Conservation (phyloP, 140 eudicot genomes). For the Senecio squalidus region DNA sequence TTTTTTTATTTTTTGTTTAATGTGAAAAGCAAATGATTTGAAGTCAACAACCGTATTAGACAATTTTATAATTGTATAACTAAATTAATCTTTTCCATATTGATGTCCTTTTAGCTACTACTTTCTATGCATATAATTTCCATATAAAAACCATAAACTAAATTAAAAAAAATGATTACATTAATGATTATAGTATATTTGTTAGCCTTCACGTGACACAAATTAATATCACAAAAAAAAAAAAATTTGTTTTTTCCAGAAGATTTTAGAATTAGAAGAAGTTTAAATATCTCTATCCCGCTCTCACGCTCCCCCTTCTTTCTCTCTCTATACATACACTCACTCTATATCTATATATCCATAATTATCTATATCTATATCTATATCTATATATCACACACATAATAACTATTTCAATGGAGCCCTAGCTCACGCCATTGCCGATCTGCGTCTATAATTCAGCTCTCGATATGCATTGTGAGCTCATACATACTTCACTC, state of each 20-base stretch:
- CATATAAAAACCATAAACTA: too few species aligned
- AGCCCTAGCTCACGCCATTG: constrained; percentile 34
- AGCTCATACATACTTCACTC: constrained; percentile 12
- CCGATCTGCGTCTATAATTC: background rate
- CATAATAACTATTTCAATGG: background rate
- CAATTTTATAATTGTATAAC: too few species aligned
- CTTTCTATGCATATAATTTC: too few species aligned
- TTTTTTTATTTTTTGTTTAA: too few species aligned
- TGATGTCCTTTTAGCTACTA: too few species aligned
- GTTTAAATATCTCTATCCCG: constrained; percentile 20
- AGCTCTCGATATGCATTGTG: constrained; percentile 27
- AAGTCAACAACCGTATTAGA: too few species aligned
- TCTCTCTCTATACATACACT: background rate
- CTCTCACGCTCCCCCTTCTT: constrained; percentile 33
- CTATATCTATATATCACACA: constrained; percentile 3
- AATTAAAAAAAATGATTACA: too few species aligned
- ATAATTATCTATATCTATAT: background rate
- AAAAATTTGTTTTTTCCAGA: background rate
- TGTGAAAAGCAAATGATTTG: too few species aligned
- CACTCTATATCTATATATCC: background rate
- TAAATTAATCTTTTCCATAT: too few species aligned
- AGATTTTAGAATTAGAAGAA: constrained; percentile 28
- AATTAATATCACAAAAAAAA: background rate
- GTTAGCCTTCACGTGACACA: background rate
- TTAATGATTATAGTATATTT: too few species aligned